Evolutionary conservation across 2,329 filamentous ascomycete species (phyloP), one percentile per base, ranked within the genome.

Genomic region (Rhexocercosporidium sp.): DNA sequence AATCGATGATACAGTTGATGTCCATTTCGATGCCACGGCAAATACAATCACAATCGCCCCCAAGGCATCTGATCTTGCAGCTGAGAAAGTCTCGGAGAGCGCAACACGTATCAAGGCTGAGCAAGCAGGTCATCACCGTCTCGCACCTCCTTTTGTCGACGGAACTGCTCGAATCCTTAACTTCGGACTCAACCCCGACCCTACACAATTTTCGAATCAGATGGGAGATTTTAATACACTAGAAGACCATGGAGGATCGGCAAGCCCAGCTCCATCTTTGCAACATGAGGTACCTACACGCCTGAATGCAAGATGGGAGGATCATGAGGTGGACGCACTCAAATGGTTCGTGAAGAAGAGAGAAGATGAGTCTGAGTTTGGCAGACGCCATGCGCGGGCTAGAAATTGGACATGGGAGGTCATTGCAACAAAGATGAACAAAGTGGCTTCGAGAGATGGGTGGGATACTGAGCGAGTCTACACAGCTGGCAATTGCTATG

Each of bases 381-480:
- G 31, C 11, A 39, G 34, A 37, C 1, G 22, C 16, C n/a, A 39
- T 25, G n/a, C 31, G 3, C 31, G 54, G 3, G 41, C 16, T 39
- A 20, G 18, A 44, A 63, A 22, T 14, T 63, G 61, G 61, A 63
- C 47, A 22, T 63, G 61, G 61, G 37, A 44, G 1, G 22, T 18
- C 8, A 56, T 63, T 34, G 61, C 61, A 9, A n/a, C 14, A 6
- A 63, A 63, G 61, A 63, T 63, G 61, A 63, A 44, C 27, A 41
- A 56, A 20, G 49, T 63, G 1, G 61, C 61, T n/a, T 34, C 34
- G 3, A 63, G 61, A 34, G 61, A 63, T 56, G 37, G 14, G 7
- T 63, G 61, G 61, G 47, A 54, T 25, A 31, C 6, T 4, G 34
- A 5, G 8, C 20, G 61, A 31, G n/a, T 29, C 12, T 63, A 63